These are phyloP conservation scores for Hypoxylon rubiginosum DNA, from an alignment of 2,329 filamentous ascomycete genomes.

Conservation along the genomic window DNA sequence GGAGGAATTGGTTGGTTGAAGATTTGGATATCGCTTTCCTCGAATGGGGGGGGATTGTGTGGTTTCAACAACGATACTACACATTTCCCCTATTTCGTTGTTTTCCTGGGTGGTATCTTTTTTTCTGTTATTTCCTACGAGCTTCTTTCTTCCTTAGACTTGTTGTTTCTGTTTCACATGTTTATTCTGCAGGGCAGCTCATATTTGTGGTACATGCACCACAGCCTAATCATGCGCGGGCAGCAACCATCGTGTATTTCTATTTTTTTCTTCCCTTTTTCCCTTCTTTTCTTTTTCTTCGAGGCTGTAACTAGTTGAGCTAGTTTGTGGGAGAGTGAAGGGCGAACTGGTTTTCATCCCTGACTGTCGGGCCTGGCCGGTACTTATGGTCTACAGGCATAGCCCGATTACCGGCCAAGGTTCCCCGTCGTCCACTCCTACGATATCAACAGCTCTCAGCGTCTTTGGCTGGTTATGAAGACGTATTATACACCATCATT, in stretches of 20 bases:
- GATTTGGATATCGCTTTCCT: constrained; percentile 18
- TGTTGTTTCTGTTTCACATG: constrained; percentile 22
- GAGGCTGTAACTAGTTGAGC: constrained; percentile 27
- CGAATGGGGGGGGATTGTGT: constrained; percentile 17
- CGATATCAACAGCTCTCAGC: constrained; percentile 13
- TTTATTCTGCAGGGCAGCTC: constrained; percentile 31
- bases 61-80: constrained; percentile 19
- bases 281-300: constrained; percentile 12
- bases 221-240: constrained; percentile 41
- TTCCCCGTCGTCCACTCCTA: constrained; percentile 13
- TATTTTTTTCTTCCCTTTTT: constrained; percentile 11
- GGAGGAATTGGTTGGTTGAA: constrained; percentile 41
- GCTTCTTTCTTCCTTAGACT: constrained; percentile 36
- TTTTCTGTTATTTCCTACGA: constrained; percentile 22
- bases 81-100: constrained; percentile 29
- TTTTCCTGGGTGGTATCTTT: constrained; percentile 25
- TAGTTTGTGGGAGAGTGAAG: constrained; percentile 29
- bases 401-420: constrained; percentile 20
- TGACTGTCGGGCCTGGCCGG: constrained; percentile 22
- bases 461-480: constrained; percentile 41
- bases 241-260: constrained; percentile 41
- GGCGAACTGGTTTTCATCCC: constrained; percentile 35
- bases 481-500: constrained; percentile 14
- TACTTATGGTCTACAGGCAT: constrained; percentile 36
- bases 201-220: constrained; percentile 33